Evolutionary conservation across 768 basidiomycete species (phyloP), one percentile per base, ranked within the genome.

Genomic region (Gelatoporia subvermispora): DNA sequence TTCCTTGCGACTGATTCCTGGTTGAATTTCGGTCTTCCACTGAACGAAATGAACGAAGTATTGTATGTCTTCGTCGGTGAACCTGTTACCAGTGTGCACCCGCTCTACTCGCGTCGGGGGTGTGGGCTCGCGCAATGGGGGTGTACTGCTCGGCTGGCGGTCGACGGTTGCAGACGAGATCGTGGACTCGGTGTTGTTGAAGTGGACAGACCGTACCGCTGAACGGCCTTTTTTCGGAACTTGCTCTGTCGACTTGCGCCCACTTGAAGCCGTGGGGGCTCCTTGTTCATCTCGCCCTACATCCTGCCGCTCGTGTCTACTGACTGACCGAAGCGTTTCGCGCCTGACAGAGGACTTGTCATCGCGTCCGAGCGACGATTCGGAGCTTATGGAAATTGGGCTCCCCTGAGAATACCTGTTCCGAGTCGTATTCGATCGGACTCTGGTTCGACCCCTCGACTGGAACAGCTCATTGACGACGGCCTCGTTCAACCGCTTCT

Each of bases 81-180:
- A 88, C 61, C 67, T 79, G 52, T 84, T 75, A 42, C 84, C 82
- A 47, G 74, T 65, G 11, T 69, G 72, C 17, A 45, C 66, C 35
- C 61, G 57, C 38, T 81, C 68, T 22, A 81, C 60, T 47, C 63
- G 63, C 8, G 72, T 74, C 7, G 85, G 86, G 20, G 86, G 85
- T 2, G 72, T 78, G 1, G 86, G 86, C n/a, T 81, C 80, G 40
- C 83, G 79, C 18, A 80, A 79, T 1, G 85, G 84, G 13, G 82
- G 80, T 31, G 28, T 31, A 13, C 28, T 31, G 7, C 28, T 31
- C 28, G 28, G 13, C 7, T 31, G 28, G 5, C 28, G 28, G 5
- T 13, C 13, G 28, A 31, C 13, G n/a, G n/a, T n/a, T n/a, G n/a
- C n/a, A n/a, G n/a, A n/a, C n/a, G n/a, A n/a, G n/a, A n/a, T n/a